Evolutionary conservation across 2,329 filamentous ascomycete genomes (phyloP), one percentile per base, ranked within the genome.

Genomic region (Pseudonectria buxi): DNA sequence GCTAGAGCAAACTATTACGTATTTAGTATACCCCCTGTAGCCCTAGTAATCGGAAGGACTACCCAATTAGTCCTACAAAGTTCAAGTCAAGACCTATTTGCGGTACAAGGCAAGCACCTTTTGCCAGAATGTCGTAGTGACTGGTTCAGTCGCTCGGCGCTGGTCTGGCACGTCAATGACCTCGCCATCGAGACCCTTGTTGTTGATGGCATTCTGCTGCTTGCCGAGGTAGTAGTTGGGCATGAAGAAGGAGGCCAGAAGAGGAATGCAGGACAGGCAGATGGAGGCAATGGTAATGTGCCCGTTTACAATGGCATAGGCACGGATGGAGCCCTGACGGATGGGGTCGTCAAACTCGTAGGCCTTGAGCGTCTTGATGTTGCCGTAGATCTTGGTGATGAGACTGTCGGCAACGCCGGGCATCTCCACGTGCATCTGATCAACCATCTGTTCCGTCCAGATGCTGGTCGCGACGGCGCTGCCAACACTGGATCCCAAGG

Each of bases 211-310:
- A 14, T 59, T 58, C 44, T 59, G 57, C 36, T 57, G 50, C 44
- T 56, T 54, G 39, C 57, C 59, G 2, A 59, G 47, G 32, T 58
- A 61, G 44, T 42, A 67, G 50, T 67, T 55, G 29, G 64, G 62
- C 62, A 65, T 64, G 43, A 62, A 63, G 14, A 66, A 47, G 2
- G 60, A 47, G 4, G 58, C 60, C 18, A 64, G 32, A 0, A 63
- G 28, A 1, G 62, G 53, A 1, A 66, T 36, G 12, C 32, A 37
- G 18, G 58, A 47, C 12, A 66, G 40, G 4, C 43, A 37, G 14
- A 64, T 38, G 6, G 61, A 44, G 2, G 50, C 41, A 7, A 56
- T 54, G 18, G 54, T 50, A 11, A 66, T 63, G 26, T 58, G 55
- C 0, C 62, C 62, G 33, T 64, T 48, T 10, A 48, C 35, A 11